Percentiles rank a stretch among this genome's conserved stretches.
These are phyloP conservation scores for Apiospora pterosperma DNA, from an alignment of 2,329 filamentous ascomycete genomes.

Conservation along the genomic window DNA sequence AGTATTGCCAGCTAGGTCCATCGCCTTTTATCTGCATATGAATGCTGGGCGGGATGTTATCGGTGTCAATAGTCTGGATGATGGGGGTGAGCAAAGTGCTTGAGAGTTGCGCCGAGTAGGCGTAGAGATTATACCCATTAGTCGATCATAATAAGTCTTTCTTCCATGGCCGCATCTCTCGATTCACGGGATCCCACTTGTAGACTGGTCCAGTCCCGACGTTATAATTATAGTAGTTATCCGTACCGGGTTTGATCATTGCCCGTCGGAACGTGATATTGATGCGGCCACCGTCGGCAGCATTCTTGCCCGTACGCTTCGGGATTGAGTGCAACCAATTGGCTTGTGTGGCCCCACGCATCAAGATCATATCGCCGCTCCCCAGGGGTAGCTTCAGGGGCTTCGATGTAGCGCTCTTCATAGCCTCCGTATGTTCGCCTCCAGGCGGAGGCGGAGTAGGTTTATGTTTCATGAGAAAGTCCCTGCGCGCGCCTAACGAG, in stretches of 20 bases:
- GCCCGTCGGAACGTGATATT: conserved; percentile 78
- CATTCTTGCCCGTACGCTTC: conserved; percentile 64
- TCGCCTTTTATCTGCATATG: background rate
- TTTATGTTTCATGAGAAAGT: conserved; percentile 80
- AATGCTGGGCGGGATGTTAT: background rate
- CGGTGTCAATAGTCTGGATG: background rate
- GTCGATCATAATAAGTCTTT: conserved; percentile 5
- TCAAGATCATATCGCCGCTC: conserved; percentile 75
- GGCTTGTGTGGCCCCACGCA: conserved; percentile 71
- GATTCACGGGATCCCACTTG: conserved; percentile 57
- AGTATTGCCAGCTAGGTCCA: background rate
- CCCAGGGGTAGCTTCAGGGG: conserved; percentile 51
- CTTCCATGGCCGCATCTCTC: conserved; percentile 46
- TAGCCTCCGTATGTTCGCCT: conserved; percentile 14
- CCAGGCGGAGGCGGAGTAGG: conserved; percentile 36
- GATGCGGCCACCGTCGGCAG: conserved; percentile 60
- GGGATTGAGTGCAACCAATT: conserved; percentile 78
- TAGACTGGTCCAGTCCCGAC: conserved; percentile 68
- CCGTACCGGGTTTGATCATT: conserved; percentile 67
- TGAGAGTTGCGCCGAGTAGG: background rate
- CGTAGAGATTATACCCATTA: conserved; percentile 15
- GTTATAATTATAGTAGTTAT: conserved; percentile 85
- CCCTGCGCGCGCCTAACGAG: conserved; percentile 66
- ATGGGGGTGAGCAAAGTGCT: background rate
- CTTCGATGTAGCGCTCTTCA: conserved; percentile 31